Conservation (phyloP, 2,329 filamentous ascomycete species). For the Fusarium sp. region DNA sequence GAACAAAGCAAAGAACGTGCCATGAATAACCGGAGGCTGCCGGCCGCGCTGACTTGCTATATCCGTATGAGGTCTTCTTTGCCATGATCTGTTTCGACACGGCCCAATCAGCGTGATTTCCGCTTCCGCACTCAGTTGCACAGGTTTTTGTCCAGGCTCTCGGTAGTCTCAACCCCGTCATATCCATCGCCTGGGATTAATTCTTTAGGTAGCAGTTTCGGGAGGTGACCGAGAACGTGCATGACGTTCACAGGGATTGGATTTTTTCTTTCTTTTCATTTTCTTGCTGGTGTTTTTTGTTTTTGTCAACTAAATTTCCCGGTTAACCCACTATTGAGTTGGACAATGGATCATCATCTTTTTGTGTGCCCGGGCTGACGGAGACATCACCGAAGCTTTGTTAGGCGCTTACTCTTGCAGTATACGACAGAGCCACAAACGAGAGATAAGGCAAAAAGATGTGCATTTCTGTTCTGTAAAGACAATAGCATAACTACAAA, state of each 20-base stretch:
- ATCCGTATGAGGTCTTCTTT: not conserved
- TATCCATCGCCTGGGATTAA: conserved; percentile 10
- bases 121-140: not conserved
- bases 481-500: conserved; percentile 8
- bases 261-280: not conserved
- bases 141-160: conserved; percentile 9
- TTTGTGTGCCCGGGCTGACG: not conserved
- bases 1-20: conserved; percentile 30
- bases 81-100: conserved; percentile 28
- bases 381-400: not conserved
- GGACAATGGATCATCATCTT: not conserved
- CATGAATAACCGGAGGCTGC: conserved; percentile 37
- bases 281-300: conserved; percentile 1
- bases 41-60: conserved; percentile 29
- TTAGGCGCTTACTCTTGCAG: not conserved
- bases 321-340: not conserved
- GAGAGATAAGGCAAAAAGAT: not conserved
- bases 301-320: conserved; percentile 12
- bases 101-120: conserved; percentile 14
- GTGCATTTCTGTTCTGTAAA: not conserved
- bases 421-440: not conserved
- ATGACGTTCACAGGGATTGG: conserved; percentile 17
- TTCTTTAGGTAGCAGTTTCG: conserved; percentile 39
- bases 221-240: conserved; percentile 42
- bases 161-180: conserved; percentile 5